Base-by-base conservation (phyloP, 495 filamentous ascomycete species). In the Aspergillus avenaceus region DNA sequence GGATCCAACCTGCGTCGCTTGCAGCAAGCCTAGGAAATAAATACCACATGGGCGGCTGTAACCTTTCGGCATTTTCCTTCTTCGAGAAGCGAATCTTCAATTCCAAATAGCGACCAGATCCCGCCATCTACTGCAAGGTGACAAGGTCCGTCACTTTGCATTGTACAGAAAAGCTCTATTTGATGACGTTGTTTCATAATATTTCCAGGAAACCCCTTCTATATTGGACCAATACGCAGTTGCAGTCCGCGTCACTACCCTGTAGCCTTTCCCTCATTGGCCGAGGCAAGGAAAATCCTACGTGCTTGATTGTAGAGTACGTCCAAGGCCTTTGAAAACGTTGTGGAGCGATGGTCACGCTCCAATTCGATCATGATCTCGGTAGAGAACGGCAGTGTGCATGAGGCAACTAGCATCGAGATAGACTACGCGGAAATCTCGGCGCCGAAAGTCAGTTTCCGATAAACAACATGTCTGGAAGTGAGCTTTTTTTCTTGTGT, bases 181-280 rank as follows among this genome's bases (percentile, higher is more conserved):
- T 19, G 47, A 36, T 37, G 47, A 41, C 40, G 34, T 44, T 45
- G 55, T 56, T 59, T 54, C 55, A 58, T 45, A 56, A 44, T 36
- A 38, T 49, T 32, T 23, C 22, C 42, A 48, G 36, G 48, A 41
- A 31, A 44, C 4, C 32, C 34, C 19, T 42, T 25, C 32, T 23
- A 45, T 52, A 56, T 54, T 50, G 49, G 50, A 49, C 50, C 53
- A 53, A 54, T 53, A 28, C 11, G 36, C 38, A 18, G 32, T 24
- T 43, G 26, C 45, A 47, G 19, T 27, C 27, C 26, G 16, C 40
- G 18, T 34, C 25, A 28, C 38, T n/a, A 47, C n/a, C 18, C 34
- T 14, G 6, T 42, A 3, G 16, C 19, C 1, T 13, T 25, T 32
- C 26, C 14, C 12, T 51, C 19, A 55, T 60, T 60, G 53, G 57